Evolutionary conservation across 2,329 filamentous ascomycete species (phyloP).

Genomic region (Lecanoromycetidae sp.): DNA sequence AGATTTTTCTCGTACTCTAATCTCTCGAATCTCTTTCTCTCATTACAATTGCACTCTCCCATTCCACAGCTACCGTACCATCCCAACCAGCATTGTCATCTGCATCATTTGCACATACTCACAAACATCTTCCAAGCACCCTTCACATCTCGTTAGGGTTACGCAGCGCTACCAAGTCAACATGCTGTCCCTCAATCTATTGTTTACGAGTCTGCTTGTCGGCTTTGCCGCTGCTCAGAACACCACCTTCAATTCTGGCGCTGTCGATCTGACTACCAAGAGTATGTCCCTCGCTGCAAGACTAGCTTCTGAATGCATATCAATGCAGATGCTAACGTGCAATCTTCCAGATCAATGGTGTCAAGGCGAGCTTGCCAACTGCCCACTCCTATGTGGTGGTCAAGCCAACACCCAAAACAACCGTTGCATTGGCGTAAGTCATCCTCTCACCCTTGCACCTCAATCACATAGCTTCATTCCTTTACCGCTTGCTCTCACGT

Average conservation of each 20-base stretch:
- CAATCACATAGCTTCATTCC: not conserved
- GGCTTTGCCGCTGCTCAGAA: constrained; percentile 17
- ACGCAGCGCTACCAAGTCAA: constrained; percentile 3
- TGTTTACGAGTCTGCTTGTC: constrained; percentile 14
- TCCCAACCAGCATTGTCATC: not conserved
- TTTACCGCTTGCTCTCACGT: not conserved
- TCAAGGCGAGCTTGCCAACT: constrained; percentile 10
- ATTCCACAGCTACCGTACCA: no score
- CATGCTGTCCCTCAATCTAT: constrained; percentile 9
- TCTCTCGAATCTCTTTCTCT: not conserved
- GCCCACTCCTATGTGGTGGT: constrained; percentile 17
- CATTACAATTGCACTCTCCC: no score
- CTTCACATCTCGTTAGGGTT: not conserved
- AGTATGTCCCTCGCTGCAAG: no score
- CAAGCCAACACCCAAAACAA: constrained; percentile 7
- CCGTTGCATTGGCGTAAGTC: constrained; percentile 13
- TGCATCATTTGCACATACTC: not conserved
- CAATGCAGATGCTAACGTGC: not conserved
- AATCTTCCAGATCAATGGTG: constrained; percentile 17
- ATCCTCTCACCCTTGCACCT: not conserved
- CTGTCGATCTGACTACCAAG: constrained; percentile 12
- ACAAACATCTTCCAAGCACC: not conserved
- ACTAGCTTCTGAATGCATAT: no score
- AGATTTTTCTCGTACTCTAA: not conserved
- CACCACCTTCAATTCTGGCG: constrained; percentile 11